Conservation (phyloP, 352 stramenopile genomes). For the Phytopythium vexans region DNA sequence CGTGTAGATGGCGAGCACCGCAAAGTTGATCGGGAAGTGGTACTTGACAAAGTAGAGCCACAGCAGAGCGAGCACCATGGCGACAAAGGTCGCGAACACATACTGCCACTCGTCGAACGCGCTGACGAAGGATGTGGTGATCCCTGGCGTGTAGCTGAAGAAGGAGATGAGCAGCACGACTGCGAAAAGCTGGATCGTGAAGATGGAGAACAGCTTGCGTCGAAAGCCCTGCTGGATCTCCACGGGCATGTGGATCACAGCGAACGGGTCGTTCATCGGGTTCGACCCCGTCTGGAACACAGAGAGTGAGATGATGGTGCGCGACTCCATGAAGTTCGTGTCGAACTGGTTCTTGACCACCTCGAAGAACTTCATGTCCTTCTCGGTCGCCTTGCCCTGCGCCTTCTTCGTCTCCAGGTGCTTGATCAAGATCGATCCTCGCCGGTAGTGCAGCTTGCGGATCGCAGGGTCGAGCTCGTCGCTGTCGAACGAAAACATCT, state of each 20-base stretch:
- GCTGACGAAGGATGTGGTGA: conserved; percentile 21
- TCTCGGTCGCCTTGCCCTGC: conserved; percentile 51
- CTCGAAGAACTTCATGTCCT: conserved; percentile 82
- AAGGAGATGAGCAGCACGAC: conserved; percentile 42
- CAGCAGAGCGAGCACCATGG: conserved; percentile 52
- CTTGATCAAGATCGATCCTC: conserved; percentile 67
- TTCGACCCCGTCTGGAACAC: conserved; percentile 76
- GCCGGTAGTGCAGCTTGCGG: conserved; percentile 55
- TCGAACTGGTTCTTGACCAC: conserved; percentile 72
- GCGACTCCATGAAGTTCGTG: conserved; percentile 67
- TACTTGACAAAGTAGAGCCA: conserved; percentile 79
- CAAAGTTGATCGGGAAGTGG: conserved; percentile 66
- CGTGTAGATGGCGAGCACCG: conserved; percentile 55
- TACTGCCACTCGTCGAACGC: conserved; percentile 43
- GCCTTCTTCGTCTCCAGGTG: conserved; percentile 68
- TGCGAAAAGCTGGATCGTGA: conserved; percentile 58
- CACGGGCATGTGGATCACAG: conserved; percentile 65
- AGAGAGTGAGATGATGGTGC: conserved; percentile 71
- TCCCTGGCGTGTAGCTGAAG: conserved; percentile 28
- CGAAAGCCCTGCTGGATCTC: conserved; percentile 69
- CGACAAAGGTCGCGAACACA: conserved; percentile 44
- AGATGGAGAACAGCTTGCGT: conserved; percentile 70
- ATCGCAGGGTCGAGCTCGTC: conserved; percentile 34
- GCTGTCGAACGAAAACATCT: conserved; percentile 35
- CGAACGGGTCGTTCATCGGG: conserved; percentile 66